Evolutionary conservation across 2,329 filamentous ascomycete genomes (phyloP).

Genomic region (Sarocladiaceae sp.): DNA sequence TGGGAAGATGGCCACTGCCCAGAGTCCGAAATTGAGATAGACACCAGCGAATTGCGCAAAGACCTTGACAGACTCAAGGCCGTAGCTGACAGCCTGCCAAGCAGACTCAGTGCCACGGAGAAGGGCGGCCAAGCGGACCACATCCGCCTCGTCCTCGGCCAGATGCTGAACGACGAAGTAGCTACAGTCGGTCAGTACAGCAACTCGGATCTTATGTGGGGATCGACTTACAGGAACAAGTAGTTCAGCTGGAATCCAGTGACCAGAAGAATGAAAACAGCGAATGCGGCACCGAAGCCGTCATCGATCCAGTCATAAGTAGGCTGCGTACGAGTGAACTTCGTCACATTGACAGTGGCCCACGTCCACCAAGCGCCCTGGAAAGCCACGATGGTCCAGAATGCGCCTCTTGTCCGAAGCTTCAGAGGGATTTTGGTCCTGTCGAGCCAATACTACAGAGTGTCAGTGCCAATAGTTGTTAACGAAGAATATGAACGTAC

Average conservation of each 20-base stretch:
- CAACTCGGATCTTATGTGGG: no score
- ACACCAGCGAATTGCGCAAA: slow-evolving; percentile 63
- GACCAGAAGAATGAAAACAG: slow-evolving; percentile 63
- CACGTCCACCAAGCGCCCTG: slow-evolving; percentile 72
- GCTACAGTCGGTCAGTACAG: slow-evolving; percentile 25
- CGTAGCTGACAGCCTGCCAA: slow-evolving; percentile 70
- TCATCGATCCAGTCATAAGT: slow-evolving; percentile 61
- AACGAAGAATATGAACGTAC: slow-evolving; percentile 26
- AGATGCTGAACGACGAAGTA: slow-evolving; percentile 70
- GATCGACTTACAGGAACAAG: slow-evolving; percentile 54
- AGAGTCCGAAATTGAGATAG: slow-evolving; percentile 68
- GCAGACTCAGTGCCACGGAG: slow-evolving; percentile 68
- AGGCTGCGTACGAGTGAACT: slow-evolving; percentile 52
- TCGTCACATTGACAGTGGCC: slow-evolving; percentile 61
- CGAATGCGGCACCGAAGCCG: slow-evolving; percentile 64
- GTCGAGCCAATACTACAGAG: slow-evolving; percentile 50
- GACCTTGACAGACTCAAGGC: slow-evolving; percentile 55
- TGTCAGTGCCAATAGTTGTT: background rate
- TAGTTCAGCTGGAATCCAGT: slow-evolving; percentile 71
- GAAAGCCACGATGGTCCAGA: slow-evolving; percentile 47
- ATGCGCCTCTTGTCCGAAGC: slow-evolving; percentile 49
- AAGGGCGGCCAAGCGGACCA: slow-evolving; percentile 64
- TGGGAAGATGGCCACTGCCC: slow-evolving; percentile 59
- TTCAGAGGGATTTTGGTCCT: slow-evolving; percentile 50
- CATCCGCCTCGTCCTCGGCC: slow-evolving; percentile 55